Conservation (phyloP, 1,139 yeast species). For the Geotrichum restrictum region DNA sequence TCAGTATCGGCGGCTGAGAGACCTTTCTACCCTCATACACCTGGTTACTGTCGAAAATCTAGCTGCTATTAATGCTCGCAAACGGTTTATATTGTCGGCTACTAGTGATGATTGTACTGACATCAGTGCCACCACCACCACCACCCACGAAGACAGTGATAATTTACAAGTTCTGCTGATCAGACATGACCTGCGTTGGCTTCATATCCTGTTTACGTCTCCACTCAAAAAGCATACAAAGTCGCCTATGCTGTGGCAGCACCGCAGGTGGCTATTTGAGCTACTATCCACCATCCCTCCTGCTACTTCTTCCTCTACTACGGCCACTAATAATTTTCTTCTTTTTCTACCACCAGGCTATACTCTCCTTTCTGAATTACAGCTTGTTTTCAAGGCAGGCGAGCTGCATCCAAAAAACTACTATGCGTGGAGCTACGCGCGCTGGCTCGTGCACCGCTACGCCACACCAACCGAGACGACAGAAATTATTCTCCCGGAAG, state of each 20-base stretch:
- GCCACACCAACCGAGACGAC: neutral
- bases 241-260: conserved; percentile 41
- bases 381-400: conserved; percentile 38
- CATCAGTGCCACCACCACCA: neutral
- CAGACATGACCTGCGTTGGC: conserved; percentile 31
- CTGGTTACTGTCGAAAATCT: conserved; percentile 38
- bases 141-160: neutral
- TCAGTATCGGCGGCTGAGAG: neutral
- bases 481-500: neutral
- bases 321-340: no score
- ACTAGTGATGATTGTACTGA: neutral
- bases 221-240: conserved; percentile 40
- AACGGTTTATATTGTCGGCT: conserved; percentile 23
- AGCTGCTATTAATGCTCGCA: conserved; percentile 36
- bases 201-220: conserved; percentile 35
- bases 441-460: conserved; percentile 35
- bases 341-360: neutral
- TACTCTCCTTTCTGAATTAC: conserved; percentile 27
- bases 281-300: no score
- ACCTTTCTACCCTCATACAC: conserved; percentile 28
- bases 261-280: conserved; percentile 35
- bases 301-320: no score
- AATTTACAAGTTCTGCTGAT: neutral
- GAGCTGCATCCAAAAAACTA: conserved; percentile 45
- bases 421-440: conserved; percentile 45